Conservation (phyloP, 192 early-diverging fungal genomes). For the Coemansia sp. region DNA sequence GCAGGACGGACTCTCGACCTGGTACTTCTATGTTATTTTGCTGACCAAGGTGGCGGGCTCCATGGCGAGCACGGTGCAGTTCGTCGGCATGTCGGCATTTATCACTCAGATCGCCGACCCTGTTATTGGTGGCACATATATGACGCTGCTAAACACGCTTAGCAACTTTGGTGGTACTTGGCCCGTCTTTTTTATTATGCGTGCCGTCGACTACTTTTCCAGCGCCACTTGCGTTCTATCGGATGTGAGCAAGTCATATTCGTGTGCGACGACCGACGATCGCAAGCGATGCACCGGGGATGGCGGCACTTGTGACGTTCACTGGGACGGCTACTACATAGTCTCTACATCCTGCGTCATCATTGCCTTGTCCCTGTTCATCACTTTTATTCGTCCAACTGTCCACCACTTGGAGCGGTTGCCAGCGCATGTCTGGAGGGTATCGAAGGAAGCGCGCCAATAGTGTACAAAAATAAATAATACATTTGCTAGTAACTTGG, state of each 20-base stretch:
- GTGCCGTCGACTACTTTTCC: slow-evolving; percentile 90
- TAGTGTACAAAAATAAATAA: background rate
- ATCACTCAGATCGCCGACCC: slow-evolving; percentile 96
- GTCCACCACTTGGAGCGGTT: slow-evolving; percentile 64
- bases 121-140: slow-evolving; percentile 88
- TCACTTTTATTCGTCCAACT: slow-evolving; percentile 65
- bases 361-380: slow-evolving; percentile 65
- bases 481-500: slow-evolving; percentile 64
- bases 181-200: slow-evolving; percentile 92
- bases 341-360: slow-evolving; percentile 74
- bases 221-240: slow-evolving; percentile 71
- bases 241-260: slow-evolving; percentile 50
- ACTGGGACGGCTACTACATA: slow-evolving; percentile 88
- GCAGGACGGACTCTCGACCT: slow-evolving; percentile 59
- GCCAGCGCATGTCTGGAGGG: slow-evolving; percentile 52
- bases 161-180: slow-evolving; percentile 98
- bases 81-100: slow-evolving; percentile 94
- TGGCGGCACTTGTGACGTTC: slow-evolving; percentile 70
- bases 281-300: slow-evolving; percentile 65
- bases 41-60: slow-evolving; percentile 79
- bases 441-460: slow-evolving; percentile 39
- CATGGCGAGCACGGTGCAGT: slow-evolving; percentile 92
- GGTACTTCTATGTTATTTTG: slow-evolving; percentile 83
- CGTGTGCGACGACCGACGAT: slow-evolving; percentile 68
- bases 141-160: slow-evolving; percentile 91